Conservation (phyloP, 176 grass and related monocot species). For the Guadua angustifolia region DNA sequence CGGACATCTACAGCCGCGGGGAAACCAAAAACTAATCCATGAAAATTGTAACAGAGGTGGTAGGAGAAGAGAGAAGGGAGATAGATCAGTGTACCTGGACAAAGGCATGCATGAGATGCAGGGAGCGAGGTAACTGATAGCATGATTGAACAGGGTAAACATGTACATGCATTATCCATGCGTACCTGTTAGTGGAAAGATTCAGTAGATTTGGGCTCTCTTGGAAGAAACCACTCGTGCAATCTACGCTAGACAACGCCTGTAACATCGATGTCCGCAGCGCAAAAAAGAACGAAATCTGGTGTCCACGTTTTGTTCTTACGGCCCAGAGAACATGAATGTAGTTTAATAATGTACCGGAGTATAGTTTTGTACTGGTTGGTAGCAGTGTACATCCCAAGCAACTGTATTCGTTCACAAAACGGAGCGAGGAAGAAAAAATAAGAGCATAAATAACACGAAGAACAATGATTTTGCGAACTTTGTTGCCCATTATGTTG, state of each 20-base stretch:
- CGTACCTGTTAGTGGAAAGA: slow-evolving; percentile 1
- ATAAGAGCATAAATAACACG: background rate
- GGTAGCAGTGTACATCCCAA: background rate
- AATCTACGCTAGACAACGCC: background rate
- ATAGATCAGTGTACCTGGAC: slow-evolving; percentile 3
- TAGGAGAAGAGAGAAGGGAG: background rate
- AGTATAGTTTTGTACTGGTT: background rate
- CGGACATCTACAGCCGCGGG: background rate
- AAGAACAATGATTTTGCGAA: background rate
- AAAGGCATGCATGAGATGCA: background rate
- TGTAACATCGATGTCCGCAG: background rate
- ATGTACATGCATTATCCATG: too few relatives aligned
- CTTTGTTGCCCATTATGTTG: slow-evolving; percentile 10
- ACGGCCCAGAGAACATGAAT: background rate
- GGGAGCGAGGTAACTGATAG: too few relatives aligned
- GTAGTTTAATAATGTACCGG: background rate
- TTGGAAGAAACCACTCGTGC: background rate
- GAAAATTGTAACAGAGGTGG: background rate
- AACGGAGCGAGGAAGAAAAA: background rate
- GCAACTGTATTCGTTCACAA: background rate
- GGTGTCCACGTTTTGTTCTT: slow-evolving; percentile 34
- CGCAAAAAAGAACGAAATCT: background rate
- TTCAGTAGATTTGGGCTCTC: slow-evolving; percentile 9
- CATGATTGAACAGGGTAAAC: background rate
- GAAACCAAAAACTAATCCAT: background rate